Base-by-base conservation (phyloP, 148 eudicot species). In the Polygonum aviculare region DNA sequence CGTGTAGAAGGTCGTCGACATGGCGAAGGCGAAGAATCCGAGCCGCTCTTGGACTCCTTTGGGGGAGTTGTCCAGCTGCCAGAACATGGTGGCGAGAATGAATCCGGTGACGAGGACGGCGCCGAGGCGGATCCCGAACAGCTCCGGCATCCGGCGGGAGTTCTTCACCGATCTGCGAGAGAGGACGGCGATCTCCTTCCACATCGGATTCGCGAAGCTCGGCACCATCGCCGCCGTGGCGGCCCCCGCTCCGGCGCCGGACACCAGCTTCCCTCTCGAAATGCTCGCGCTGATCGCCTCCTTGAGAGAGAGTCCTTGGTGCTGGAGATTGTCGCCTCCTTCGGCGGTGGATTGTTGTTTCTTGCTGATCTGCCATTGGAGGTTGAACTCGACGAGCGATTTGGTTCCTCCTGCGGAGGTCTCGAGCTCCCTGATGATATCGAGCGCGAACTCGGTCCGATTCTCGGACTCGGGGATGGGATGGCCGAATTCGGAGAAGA, bases 281-380 rank as follows among this genome's bases (percentile, higher is more conserved):
- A 94, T 94, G 74, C 98, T 94, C 0, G 93, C 91, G 49, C 90
- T 90, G 2, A 94, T 91, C 0, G 98, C 98, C 73, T 91, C 95
- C 79, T 94, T 94, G 22, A 94, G 71, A 1, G 98, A 86, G 6
- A 90, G 36, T 14, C 88, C 89, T 15, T 54, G 80, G 0, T 76
- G 63, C 9, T 59, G 55, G 69, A 62, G 11, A 33, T 62, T 62
- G 38, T 3, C 31, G 5, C 14, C 36, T 2, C 75, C 59, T 7
- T 63, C 82, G 31, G 52, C 21, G 31, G 39, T 4, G 0, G 51
- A 18, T 44, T 21, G 52, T 35, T 44, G 65, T 14, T 59, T 77
- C 54, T 82, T 80, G 63, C 70, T 12, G 26, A 33, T 72, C 57
- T 88, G 86, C 98, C 98, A 94, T 0, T 89, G 76, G n/a, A 81